Percentiles rank a stretch among this genome's conserved stretches.
Evolutionary conservation across 1,284 basidiomycete genomes (phyloP).

Genomic region (Cryptococcus amylolentus): DNA sequence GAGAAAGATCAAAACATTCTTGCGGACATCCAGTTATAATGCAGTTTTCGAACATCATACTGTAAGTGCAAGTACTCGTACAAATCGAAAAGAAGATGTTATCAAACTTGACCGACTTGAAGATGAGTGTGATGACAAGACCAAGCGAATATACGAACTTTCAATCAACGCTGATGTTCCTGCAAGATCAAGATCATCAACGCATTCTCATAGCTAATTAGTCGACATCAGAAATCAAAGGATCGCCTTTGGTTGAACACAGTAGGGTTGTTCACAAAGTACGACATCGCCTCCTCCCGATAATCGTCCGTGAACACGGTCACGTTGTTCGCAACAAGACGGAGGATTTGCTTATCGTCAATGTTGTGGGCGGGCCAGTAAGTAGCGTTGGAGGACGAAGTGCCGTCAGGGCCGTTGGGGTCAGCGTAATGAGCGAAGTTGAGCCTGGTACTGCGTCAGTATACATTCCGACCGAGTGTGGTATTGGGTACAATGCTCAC

Average conservation of each 20-base stretch:
- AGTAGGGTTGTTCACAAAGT: slow-evolving; percentile 26
- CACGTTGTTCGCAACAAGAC: slow-evolving; percentile 24
- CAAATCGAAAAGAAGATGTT: too few species aligned
- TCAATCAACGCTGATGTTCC: too few species aligned
- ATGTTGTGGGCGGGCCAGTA: slow-evolving; percentile 35
- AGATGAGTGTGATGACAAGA: too few species aligned
- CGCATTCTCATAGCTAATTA: too few species aligned
- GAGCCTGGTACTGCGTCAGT: slow-evolving; percentile 22
- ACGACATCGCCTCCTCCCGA: slow-evolving; percentile 27
- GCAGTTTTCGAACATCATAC: too few species aligned
- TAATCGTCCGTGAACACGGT: slow-evolving; percentile 39
- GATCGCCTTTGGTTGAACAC: slow-evolving; percentile 16
- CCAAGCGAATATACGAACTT: too few species aligned
- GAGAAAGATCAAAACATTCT: too few species aligned
- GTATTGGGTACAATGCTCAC: slow-evolving; percentile 17
- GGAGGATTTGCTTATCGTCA: slow-evolving; percentile 29
- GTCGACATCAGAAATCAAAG: too few species aligned
- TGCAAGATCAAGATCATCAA: too few species aligned
- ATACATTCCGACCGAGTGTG: neutral
- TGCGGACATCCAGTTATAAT: too few species aligned
- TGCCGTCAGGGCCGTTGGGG: slow-evolving; percentile 27
- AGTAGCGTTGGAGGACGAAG: slow-evolving; percentile 9
- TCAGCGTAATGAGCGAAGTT: slow-evolving; percentile 44
- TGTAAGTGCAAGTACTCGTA: too few species aligned
- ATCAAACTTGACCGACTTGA: too few species aligned